Conservation (phyloP, 1,139 yeast species). For the Blastobotrys indianensis region DNA sequence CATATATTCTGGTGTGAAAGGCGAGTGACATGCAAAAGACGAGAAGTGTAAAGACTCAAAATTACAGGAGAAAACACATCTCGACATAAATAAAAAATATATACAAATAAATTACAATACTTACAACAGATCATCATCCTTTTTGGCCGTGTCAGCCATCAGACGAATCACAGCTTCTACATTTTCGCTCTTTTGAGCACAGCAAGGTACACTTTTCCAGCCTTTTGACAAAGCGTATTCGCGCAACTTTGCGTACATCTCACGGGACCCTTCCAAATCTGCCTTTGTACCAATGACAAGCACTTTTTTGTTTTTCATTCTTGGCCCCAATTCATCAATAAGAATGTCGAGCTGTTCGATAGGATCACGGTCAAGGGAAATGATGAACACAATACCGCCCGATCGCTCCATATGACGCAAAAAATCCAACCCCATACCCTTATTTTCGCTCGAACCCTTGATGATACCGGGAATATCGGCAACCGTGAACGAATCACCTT, state of each 20-base stretch:
- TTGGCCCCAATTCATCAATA: conserved; percentile 63
- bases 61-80: too few species aligned
- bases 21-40: too few species aligned
- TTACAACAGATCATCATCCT: too few species aligned
- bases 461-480: conserved; percentile 98
- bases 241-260: conserved; percentile 30
- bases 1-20: too few species aligned
- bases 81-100: too few species aligned
- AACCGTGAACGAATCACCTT: conserved; percentile 70
- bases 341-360: conserved; percentile 55
- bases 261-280: conserved; percentile 54
- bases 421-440: conserved; percentile 92
- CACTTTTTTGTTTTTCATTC: conserved; percentile 55
- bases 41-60: too few species aligned
- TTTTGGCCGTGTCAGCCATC: conserved; percentile 45
- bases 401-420: conserved; percentile 88
- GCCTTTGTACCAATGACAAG: conserved; percentile 90
- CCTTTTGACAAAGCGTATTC: conserved; percentile 24
- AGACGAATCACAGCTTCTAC: conserved; percentile 59
- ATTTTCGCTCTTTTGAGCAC: conserved; percentile 70
- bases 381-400: conserved; percentile 80
- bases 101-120: too few species aligned
- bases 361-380: conserved; percentile 70
- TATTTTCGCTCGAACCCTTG: conserved; percentile 71
- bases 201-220: conserved; percentile 79